These are phyloP conservation scores for Begonia loranthoides DNA, from an alignment of 306 rosid species.

Conservation along the genomic window DNA sequence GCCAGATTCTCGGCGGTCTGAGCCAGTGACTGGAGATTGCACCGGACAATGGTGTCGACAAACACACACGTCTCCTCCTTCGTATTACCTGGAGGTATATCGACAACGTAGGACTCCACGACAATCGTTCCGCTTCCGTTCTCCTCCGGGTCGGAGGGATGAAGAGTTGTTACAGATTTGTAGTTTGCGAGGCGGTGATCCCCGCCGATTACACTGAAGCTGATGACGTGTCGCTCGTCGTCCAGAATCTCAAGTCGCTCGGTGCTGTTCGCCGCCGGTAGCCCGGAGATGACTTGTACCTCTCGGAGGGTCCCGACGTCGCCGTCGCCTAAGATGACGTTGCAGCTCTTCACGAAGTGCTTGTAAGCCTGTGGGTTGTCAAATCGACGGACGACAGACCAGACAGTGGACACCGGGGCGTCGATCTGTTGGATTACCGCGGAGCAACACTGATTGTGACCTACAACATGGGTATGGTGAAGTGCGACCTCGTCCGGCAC, in stretches of 20 bases:
- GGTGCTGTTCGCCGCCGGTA: conserved; percentile 72
- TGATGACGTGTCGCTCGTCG: conserved; percentile 77
- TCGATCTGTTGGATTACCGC: conserved; percentile 72
- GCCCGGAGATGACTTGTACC: conserved; percentile 72
- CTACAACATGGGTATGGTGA: conserved; percentile 37
- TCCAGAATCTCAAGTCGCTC: conserved; percentile 90
- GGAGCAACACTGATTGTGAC: conserved; percentile 67
- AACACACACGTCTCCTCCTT: conserved; percentile 68
- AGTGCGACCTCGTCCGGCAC: conserved; percentile 45
- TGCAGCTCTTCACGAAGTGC: conserved; percentile 87
- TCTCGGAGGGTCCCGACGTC: conserved; percentile 77
- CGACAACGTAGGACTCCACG: conserved; percentile 84
- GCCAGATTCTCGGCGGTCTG: conserved; percentile 49
- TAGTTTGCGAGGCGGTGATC: conserved; percentile 85
- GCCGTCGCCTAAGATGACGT: conserved; percentile 73
- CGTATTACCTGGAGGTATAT: conserved; percentile 78
- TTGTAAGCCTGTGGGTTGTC: conserved; percentile 93
- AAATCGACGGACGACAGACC: conserved; percentile 97
- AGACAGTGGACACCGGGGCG: conserved; percentile 63
- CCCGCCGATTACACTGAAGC: conserved; percentile 90
- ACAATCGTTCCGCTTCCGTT: conserved; percentile 33
- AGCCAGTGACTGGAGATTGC: conserved; percentile 87
- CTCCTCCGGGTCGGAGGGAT: conserved; percentile 14
- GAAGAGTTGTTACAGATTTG: conserved; percentile 79
- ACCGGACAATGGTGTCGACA: conserved; percentile 78